Base-by-base conservation (phyloP, 2,329 filamentous ascomycete species). In the Nigrospora osmanthi region DNA sequence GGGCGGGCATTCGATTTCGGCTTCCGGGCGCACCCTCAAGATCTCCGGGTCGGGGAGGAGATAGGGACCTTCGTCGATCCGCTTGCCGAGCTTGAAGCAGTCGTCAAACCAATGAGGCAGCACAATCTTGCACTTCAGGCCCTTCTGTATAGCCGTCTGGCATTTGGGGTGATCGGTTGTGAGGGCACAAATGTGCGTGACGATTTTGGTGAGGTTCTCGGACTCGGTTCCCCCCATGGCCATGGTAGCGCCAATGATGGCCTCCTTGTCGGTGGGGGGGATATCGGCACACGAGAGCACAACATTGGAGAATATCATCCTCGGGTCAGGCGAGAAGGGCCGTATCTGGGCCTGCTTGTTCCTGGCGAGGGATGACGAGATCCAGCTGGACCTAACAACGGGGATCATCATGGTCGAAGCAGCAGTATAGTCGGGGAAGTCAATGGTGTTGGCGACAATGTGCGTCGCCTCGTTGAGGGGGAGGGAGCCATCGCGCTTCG, bases 81-180 rank as follows among this genome's bases (percentile, higher is more conserved):
- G 82, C 64, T 89, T 90, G 41, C 91, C 90, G 28, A 98, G 79
- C 64, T 87, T 93, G 54, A 98, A 78, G 65, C 93, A 98, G 61
- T 96, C 91, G 55, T 97, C 91, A 59, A 98, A 96, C 88, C 93
- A 97, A 60, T 97, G 93, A 34, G 93, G 93, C 43, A 98, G 72
- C 15, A 98, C 87, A 47, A 96, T 85, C 64, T 89, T 90, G 63
- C 81, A 81, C 44, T 80, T 81, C 44, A 87, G 71, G 2, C 76
- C 76, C 63, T 83, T 94, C 10, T 75, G 69, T 37, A 71, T 52
- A 1, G 83, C 85, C 44, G 79, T 61, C 49, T 75, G 59, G 49
- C 84, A 86, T 61, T 89, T 89, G 3, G 81, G 77, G 45, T 90
- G 79, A 32, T 90, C 83, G 61, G 85, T 73, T 6, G 80, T 81